Conservation (phyloP, 768 basidiomycete genomes). For the Mycena polygramma region DNA sequence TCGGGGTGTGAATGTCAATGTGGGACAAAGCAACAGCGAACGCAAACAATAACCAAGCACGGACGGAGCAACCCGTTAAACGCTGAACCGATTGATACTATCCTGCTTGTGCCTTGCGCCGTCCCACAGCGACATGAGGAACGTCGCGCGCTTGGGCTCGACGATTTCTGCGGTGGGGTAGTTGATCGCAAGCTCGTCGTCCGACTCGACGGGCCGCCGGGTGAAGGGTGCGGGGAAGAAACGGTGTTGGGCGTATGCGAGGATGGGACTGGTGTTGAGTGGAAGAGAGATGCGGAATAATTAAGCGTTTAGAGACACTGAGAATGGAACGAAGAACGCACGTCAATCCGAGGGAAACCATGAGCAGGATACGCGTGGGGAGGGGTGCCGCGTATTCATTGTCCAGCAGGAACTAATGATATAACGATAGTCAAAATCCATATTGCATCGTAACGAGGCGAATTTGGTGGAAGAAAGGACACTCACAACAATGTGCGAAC, state of each 20-base stretch:
- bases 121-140: constrained; percentile 45
- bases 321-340: constrained; percentile 47
- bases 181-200: constrained; percentile 39
- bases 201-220: constrained; percentile 44
- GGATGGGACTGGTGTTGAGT: constrained; percentile 50
- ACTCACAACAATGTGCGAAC: constrained; percentile 67
- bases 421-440: constrained; percentile 11
- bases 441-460: not conserved
- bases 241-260: constrained; percentile 68
- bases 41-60: too few relatives aligned
- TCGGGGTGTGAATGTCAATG: too few relatives aligned
- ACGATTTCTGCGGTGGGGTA: constrained; percentile 31
- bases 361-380: constrained; percentile 64
- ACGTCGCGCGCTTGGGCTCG: constrained; percentile 35
- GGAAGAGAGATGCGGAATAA: not conserved
- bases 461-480: constrained; percentile 9
- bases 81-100: constrained; percentile 45
- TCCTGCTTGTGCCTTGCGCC: constrained; percentile 36
- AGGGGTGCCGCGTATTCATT: constrained; percentile 65
- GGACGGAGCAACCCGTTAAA: constrained; percentile 32
- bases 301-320: constrained; percentile 8
- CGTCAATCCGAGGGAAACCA: constrained; percentile 67
- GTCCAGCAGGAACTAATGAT: constrained; percentile 44
- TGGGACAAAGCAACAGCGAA: too few relatives aligned
- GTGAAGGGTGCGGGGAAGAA: constrained; percentile 65